A percentile compares a stretch with the other conserved stretches of the same genome.
Conservation (phyloP, 257 asterid genomes). For the Penstemon davidsonii region DNA sequence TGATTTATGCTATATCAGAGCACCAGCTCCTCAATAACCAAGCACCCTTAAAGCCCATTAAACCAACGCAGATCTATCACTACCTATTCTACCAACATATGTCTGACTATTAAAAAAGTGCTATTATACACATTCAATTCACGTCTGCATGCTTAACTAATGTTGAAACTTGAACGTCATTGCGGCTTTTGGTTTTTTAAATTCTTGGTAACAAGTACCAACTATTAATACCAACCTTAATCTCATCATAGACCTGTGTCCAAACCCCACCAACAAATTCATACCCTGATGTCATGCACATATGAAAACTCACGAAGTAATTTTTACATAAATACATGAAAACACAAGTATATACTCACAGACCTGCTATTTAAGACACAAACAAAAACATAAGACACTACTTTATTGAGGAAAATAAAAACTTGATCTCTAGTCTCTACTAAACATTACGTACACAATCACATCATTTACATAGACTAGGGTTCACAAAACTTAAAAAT, state of each 20-base stretch:
- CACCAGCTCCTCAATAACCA: background rate
- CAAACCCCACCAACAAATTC: conserved; percentile 7
- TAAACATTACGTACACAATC: background rate
- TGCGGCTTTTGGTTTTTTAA: background rate
- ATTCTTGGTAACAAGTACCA: background rate
- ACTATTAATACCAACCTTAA: background rate
- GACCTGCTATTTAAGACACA: too few species aligned
- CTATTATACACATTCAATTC: conserved; percentile 7
- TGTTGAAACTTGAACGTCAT: too few species aligned
- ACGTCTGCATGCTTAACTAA: background rate
- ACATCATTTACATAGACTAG: background rate
- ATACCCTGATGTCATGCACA: too few species aligned
- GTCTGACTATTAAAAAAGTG: background rate
- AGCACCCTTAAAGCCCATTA: conserved; percentile 4
- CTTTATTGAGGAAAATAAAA: background rate
- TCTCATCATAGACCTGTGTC: background rate
- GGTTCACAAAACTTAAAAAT: background rate
- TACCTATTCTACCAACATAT: background rate
- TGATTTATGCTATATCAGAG: background rate
- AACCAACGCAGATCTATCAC: background rate
- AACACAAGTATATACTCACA: too few species aligned
- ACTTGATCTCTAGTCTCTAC: background rate
- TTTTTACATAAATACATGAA: too few species aligned
- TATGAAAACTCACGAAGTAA: too few species aligned
- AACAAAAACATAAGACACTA: background rate